Evolutionary conservation across 345 rosid genomes (phyloP), one percentile per base, ranked within the genome.

Genomic region (Eucalyptus brandiana): DNA sequence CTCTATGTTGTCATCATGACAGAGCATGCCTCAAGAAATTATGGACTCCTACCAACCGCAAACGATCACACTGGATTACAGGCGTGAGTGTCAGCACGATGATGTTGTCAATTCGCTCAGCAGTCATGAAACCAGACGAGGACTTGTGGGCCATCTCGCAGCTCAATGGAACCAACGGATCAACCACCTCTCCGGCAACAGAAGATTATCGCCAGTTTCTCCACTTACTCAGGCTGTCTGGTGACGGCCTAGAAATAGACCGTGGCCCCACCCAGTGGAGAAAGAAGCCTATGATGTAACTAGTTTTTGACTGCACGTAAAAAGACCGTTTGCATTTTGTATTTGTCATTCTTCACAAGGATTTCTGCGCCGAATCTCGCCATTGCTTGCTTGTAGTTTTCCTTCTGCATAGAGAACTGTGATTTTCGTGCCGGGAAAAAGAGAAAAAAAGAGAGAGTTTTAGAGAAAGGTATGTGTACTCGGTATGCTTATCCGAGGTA

Each of bases 21-120:
- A 97, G 99, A 97, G 99, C 95, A 93, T 97, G 91, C 99, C 99
- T 87, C 96, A 97, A 93, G 98, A 96, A 88, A 91, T 97, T 72
- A 94, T 97, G 5, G 95, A 97, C 90, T 96, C 96, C 44, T 96
- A 96, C 30, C 97, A 97, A 93, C 95, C 97, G 60, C 92, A 97
- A 91, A 93, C 95, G 6, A 95, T 97, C 88, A 96, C 98, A 40
- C 90, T 97, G 86, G 99, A 97, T 85, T 97, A 96, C 94, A 92
- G 98, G 89, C 92, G 97, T 89, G 99, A 97, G 91, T 97, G 99
- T 93, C 98, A 96, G 83, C 99, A 93, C 76, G 95, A 95, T n/a
- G 96, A 97, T 89, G 87, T 95, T 14, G 98, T 97, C 17, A 96
- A 97, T 94, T 97, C 98, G 51, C 94, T 97, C 86, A 94, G 97